Base-by-base conservation (phyloP, 768 basidiomycete species). In the Strobilomyces dryophilus region DNA sequence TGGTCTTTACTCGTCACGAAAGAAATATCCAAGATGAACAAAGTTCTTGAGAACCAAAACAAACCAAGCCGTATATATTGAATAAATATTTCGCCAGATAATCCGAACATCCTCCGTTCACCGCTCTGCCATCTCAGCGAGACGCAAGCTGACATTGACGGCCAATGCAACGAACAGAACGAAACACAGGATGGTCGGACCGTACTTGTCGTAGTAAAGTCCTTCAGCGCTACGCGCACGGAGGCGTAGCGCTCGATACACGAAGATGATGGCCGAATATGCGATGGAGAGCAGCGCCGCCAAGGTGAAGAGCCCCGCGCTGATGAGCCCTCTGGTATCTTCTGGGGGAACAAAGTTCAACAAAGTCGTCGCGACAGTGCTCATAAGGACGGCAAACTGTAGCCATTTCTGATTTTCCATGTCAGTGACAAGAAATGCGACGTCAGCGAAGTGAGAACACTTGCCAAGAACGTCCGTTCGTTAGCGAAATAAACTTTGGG, bases 401-500 rank as follows among this genome's bases (percentile, higher is more conserved):
- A 94, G 75, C 93, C 93, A 95, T 81, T 85, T 89, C 90, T 95
- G 67, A 15, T 18, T 26, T 39, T 12, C 27, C 18, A 10, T 12
- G 26, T 58, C 36, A 61, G 50, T 42, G n/a, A 27, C 32, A 26
- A 21, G 21, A 46, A 15, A 42, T 9, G 6, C 11, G 7, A 31
- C 29, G 9, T n/a, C 4, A 26, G 32, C 15, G 4, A 49, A 51
- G n/a, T 1, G 43, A 41, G 52, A n/a, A 24, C 32, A 76, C 92
- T 71, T 68, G 91, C 93, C 72, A 95, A 68, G 79, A 94, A 95
- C 14, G 95, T 98, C 55, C 95, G 79, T 71, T 98, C 95, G 35
- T 87, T 85, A 7, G 97, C 97, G 67, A 98, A 99, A 66, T 95
- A 95, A 4, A 97, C 94, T 73, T 99, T 99, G 27, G 97, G 97